phyloP scores from a whole-genome alignment of 78 protist species.

The Dictyostelium brefeldianum region DNA sequence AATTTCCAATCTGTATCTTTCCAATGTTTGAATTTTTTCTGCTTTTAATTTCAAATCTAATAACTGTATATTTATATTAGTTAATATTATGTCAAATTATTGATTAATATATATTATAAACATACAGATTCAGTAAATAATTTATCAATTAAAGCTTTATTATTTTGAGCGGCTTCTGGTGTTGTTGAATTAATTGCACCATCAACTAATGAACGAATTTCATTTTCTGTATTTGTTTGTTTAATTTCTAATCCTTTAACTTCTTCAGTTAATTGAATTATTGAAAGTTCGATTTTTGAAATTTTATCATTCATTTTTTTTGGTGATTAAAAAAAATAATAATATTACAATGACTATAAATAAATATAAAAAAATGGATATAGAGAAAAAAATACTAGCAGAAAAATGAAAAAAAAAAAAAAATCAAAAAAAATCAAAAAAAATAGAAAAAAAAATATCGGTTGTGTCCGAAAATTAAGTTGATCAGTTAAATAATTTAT shows the following conservation, averaged over 20 bases:
- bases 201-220: constrained; percentile 53
- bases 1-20: constrained; percentile 38
- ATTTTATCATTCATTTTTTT: constrained; percentile 19
- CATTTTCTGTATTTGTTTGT: constrained; percentile 11
- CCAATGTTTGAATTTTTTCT: constrained; percentile 44
- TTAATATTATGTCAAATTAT: too few species aligned
- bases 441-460: too few species aligned
- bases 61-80: constrained; percentile 9
- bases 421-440: too few species aligned
- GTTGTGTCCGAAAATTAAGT: too few species aligned
- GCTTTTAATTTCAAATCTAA: constrained; percentile 46
- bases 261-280: constrained; percentile 15
- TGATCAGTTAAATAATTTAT: too few species aligned
- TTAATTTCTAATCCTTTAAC: constrained; percentile 33
- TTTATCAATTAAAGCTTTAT: constrained; percentile 11
- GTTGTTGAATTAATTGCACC: constrained; percentile 7
- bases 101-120: too few species aligned
- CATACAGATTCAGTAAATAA: constrained; percentile 52
- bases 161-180: not conserved
- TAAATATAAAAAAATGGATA: too few species aligned
- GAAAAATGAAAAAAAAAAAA: too few species aligned
- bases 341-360: too few species aligned
- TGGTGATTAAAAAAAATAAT: not conserved
- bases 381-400: too few species aligned
- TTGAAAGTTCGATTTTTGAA: constrained; percentile 25